Evolutionary conservation across 2,329 filamentous ascomycete species (phyloP).

Genomic region (Nemania abortiva): DNA sequence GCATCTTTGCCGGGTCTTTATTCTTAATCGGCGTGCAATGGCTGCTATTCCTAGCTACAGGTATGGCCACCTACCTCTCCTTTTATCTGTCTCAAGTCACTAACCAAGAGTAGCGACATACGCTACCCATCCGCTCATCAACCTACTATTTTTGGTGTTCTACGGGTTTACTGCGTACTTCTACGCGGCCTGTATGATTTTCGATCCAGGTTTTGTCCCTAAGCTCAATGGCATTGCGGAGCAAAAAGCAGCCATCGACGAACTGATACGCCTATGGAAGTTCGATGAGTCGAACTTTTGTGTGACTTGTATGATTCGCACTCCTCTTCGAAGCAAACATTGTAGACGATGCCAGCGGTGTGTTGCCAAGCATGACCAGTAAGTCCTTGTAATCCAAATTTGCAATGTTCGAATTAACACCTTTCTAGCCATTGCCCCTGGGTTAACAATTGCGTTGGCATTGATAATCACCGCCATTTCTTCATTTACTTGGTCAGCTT

Average conservation of each 20-base stretch:
- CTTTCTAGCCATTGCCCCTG: constrained; percentile 87
- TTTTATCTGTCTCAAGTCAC: constrained; percentile 31
- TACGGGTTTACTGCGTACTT: constrained; percentile 82
- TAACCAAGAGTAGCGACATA: constrained; percentile 69
- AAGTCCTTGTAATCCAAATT: constrained; percentile 56
- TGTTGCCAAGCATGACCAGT: constrained; percentile 97
- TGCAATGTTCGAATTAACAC: constrained; percentile 42
- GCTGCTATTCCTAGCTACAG: constrained; percentile 77
- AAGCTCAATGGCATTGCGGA: constrained; percentile 90
- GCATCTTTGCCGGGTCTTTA: constrained; percentile 89
- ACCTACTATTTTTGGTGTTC: constrained; percentile 77
- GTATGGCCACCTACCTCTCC: constrained; percentile 59
- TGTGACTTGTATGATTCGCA: constrained; percentile 92
- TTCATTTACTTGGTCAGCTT: constrained; percentile 87
- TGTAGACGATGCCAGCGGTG: constrained; percentile 92
- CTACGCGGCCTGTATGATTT: constrained; percentile 85
- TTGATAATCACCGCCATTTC: constrained; percentile 97
- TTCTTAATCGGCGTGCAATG: constrained; percentile 85
- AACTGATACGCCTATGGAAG: constrained; percentile 85
- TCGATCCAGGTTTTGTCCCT: constrained; percentile 92
- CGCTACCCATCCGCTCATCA: constrained; percentile 76
- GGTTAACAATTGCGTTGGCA: constrained; percentile 95
- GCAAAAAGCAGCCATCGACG: constrained; percentile 89
- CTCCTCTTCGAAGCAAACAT: constrained; percentile 93
- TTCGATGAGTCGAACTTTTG: constrained; percentile 97